These are phyloP conservation scores for Camellia oleifera DNA, from an alignment of 179 eudicot genomes.

Conservation along the genomic window DNA sequence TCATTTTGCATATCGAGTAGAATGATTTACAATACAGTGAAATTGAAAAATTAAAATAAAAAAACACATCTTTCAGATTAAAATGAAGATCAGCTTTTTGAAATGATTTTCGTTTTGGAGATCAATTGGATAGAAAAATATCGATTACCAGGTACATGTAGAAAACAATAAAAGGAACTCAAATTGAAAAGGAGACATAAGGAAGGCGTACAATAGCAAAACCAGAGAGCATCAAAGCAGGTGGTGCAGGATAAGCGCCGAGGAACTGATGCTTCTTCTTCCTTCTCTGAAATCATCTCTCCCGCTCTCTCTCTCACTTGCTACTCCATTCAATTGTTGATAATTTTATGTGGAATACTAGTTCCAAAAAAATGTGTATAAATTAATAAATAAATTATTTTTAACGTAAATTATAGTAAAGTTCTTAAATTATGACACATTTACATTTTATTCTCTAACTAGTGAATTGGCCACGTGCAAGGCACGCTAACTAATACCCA, in stretches of 20 bases:
- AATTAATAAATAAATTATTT: too few species aligned
- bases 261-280: slow-evolving; percentile 25
- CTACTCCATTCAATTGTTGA: too few species aligned
- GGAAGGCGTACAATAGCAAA: slow-evolving; percentile 66
- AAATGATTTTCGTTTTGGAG: background rate
- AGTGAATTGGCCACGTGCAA: too few species aligned
- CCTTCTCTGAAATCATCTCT: slow-evolving; percentile 31
- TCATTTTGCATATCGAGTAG: too few species aligned
- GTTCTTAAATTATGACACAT: too few species aligned
- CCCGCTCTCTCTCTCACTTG: too few species aligned
- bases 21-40: background rate
- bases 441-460: too few species aligned
- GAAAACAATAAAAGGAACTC: background rate
- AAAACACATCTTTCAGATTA: background rate
- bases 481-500: too few species aligned
- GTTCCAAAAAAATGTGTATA: too few species aligned
- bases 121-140: background rate
- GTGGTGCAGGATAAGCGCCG: slow-evolving; percentile 52
- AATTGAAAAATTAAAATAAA: background rate
- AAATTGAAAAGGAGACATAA: background rate
- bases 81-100: background rate
- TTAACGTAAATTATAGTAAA: too few species aligned
- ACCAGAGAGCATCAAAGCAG: slow-evolving; percentile 79
- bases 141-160: background rate
- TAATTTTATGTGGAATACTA: too few species aligned